Evolutionary conservation across 2,329 filamentous ascomycete species (phyloP).

Genomic region (Aspergillus ochraceoroseus): DNA sequence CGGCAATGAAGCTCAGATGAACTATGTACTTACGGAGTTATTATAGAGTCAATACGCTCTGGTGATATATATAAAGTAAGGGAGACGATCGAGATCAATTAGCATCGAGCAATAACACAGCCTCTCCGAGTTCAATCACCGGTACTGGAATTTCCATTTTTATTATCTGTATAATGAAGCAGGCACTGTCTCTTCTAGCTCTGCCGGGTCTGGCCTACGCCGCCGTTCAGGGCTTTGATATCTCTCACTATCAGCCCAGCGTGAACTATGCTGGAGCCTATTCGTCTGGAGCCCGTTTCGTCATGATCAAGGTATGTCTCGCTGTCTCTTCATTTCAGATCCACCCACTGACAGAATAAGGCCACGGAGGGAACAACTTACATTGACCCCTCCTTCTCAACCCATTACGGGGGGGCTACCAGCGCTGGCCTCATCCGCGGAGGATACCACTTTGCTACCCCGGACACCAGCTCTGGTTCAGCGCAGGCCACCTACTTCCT

Average conservation of each 20-base stretch:
- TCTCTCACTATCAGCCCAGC: slow-evolving; percentile 28
- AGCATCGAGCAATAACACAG: no score
- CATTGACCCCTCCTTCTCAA: slow-evolving; percentile 44
- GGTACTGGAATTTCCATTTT: no score
- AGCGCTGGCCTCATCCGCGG: slow-evolving; percentile 51
- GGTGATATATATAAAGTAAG: no score
- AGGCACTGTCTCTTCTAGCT: slow-evolving; percentile 19
- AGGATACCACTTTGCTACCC: slow-evolving; percentile 54
- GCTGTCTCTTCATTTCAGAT: background rate
- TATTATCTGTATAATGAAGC: no score
- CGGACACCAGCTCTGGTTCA: slow-evolving; percentile 42
- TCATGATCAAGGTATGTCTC: slow-evolving; percentile 32
- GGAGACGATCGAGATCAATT: no score
- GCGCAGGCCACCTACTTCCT: slow-evolving; percentile 51
- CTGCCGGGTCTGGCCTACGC: slow-evolving; percentile 21
- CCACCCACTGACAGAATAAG: slow-evolving; percentile 25
- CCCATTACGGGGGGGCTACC: slow-evolving; percentile 49
- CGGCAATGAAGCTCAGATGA: no score
- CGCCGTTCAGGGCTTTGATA: slow-evolving; percentile 33
- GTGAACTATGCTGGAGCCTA: slow-evolving; percentile 31
- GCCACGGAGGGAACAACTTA: slow-evolving; percentile 50
- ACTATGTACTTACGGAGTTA: no score
- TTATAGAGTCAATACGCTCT: no score
- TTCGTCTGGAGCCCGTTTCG: slow-evolving; percentile 29
- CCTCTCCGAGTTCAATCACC: no score